Base-by-base conservation (phyloP, 352 stramenopile genomes). In the Phytophthora sp. region DNA sequence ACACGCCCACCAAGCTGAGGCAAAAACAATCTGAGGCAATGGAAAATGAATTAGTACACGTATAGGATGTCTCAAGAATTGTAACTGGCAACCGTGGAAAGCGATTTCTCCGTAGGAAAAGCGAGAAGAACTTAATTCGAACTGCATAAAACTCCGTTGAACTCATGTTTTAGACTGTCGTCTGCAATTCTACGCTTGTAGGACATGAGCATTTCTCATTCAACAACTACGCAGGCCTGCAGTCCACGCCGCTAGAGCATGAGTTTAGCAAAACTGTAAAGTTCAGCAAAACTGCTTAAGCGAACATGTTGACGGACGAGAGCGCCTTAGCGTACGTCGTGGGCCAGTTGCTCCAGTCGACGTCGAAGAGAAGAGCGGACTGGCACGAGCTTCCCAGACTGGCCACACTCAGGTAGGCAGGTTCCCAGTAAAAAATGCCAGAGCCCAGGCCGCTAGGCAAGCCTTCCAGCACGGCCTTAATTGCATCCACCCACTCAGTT, bases 401-500 rank as follows among this genome's bases (percentile, higher is more conserved):
- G 4, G 62, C 48, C n/a, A 57, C 38, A 1, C 35, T 52, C 18
- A 76, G 37, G 8, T 69, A 76, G 5, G 43, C 67, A 30, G 62
- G 68, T 31, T 76, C 68, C 58, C 68, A 76, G 53, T 73, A 76
- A 57, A 70, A 76, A 15, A 76, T 57, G 0, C 62, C 68, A 0
- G 68, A 62, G 12, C 57, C 68, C 4, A 76, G 56, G 13, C 38
- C 45, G 34, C 24, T 58, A 1, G 63, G 58, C 20, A 76, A 24
- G 1, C 37, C 34, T 17, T 69, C 34, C 1, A 76, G 42, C n/a
- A 70, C 64, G 20, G 56, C 43, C 23, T 58, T 61, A 24, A 66
- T 58, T 5, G 68, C 58, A 7, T 18, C 18, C 4, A 69, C 61
- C 66, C 66, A 75, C 38, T 75, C 23, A 17, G 52, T 46, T 12